phyloP scores from a whole-genome alignment of 139 green algal species.

The Axilococcus clingmanii region DNA sequence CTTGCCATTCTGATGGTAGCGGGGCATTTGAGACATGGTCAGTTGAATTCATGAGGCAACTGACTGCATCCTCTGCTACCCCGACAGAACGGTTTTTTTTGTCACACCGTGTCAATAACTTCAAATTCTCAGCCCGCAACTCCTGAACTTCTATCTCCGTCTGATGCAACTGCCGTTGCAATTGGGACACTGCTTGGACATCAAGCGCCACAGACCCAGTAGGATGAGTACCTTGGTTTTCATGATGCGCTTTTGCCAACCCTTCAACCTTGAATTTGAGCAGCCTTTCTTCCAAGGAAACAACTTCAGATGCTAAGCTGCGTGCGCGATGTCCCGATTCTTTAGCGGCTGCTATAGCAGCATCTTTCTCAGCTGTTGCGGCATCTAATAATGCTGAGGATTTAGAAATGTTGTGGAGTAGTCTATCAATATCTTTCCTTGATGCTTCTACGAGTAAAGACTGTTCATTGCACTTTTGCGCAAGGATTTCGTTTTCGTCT shows the following conservation, averaged over 20 bases:
- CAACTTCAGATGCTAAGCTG: constrained; percentile 34
- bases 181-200: too few relatives aligned
- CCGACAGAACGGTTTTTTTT: too few relatives aligned
- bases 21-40: too few relatives aligned
- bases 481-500: constrained; percentile 46
- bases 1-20: too few relatives aligned
- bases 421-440: background rate
- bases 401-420: background rate
- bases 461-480: constrained; percentile 34
- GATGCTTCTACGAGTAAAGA: background rate
- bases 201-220: too few relatives aligned
- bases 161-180: too few relatives aligned
- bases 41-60: too few relatives aligned
- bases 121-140: too few relatives aligned
- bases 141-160: too few relatives aligned
- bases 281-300: constrained; percentile 31
- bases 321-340: constrained; percentile 27
- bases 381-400: constrained; percentile 1
- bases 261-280: constrained; percentile 14
- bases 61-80: too few relatives aligned
- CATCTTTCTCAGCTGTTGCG: constrained; percentile 27
- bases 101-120: too few relatives aligned
- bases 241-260: constrained; percentile 5
- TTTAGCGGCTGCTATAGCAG: constrained; percentile 14
- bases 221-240: too few relatives aligned